Conservation (phyloP, 2,329 filamentous ascomycete species). For the Cladosporium sphaerospermum region DNA sequence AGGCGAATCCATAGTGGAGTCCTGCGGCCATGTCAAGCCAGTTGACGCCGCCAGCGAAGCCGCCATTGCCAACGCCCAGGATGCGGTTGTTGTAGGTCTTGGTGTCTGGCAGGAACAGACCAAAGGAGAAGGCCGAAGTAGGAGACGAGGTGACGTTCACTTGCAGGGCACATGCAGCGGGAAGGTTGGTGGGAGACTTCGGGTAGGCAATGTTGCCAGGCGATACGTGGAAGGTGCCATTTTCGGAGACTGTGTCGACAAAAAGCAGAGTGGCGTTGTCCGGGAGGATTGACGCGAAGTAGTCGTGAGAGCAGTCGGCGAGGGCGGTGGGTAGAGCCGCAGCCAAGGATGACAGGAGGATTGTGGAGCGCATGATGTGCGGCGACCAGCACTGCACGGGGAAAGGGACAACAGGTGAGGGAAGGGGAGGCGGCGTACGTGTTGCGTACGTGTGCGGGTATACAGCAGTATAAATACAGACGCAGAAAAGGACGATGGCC, state of each 20-base stretch:
- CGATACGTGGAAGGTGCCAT: slow-evolving; percentile 35
- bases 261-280: slow-evolving; percentile 33
- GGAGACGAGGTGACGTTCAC: slow-evolving; percentile 26
- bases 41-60: slow-evolving; percentile 43
- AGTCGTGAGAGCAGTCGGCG: slow-evolving; percentile 29
- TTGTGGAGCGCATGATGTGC: slow-evolving; percentile 5
- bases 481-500: too few relatives aligned
- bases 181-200: slow-evolving; percentile 30
- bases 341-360: slow-evolving; percentile 9
- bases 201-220: slow-evolving; percentile 36
- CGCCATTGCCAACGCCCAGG: slow-evolving; percentile 40
- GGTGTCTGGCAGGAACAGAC: slow-evolving; percentile 26
- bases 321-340: slow-evolving; percentile 6
- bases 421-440: neutral
- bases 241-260: slow-evolving; percentile 27
- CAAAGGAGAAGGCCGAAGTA: slow-evolving; percentile 26
- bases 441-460: neutral
- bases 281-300: slow-evolving; percentile 31
- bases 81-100: slow-evolving; percentile 29
- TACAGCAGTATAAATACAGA: too few relatives aligned
- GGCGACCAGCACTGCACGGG: slow-evolving; percentile 3
- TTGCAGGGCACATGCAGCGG: slow-evolving; percentile 27
- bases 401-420: neutral
- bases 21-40: slow-evolving; percentile 43
- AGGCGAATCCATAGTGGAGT: slow-evolving; percentile 37